A percentile compares a stretch with the other conserved stretches of the same genome.
phyloP scores from a whole-genome alignment of 306 rosid genomes.

The Boehmeria nivea region DNA sequence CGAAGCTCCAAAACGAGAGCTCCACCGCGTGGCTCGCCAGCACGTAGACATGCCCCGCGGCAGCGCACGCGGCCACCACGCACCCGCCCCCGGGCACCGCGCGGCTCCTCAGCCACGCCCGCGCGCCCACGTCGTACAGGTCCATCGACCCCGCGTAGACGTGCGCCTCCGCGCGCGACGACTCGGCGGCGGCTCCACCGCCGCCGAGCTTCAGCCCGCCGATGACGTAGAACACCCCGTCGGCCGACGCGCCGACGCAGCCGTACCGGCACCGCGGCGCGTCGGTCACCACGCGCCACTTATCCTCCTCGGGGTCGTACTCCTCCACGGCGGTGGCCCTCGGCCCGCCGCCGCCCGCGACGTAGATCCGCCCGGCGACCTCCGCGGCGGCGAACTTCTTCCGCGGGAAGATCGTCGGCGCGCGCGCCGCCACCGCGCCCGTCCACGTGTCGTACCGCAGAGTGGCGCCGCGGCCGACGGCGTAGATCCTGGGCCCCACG shows the following conservation, averaged over 20 bases:
- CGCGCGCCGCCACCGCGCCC: constrained; percentile 27
- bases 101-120: constrained; percentile 56
- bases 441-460: constrained; percentile 59
- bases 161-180: constrained; percentile 46
- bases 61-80: constrained; percentile 62
- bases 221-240: constrained; percentile 47
- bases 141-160: constrained; percentile 75
- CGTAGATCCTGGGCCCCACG: constrained; percentile 41
- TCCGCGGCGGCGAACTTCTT: constrained; percentile 59
- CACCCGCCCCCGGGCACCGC: constrained; percentile 62
- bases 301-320: constrained; percentile 36
- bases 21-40: constrained; percentile 73
- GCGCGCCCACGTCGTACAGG: constrained; percentile 54
- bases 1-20: constrained; percentile 66
- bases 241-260: constrained; percentile 57
- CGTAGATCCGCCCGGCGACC: constrained; percentile 44
- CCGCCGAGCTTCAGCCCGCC: constrained; percentile 63
- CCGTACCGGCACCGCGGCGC: constrained; percentile 57
- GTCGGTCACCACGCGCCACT: constrained; percentile 41
- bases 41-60: constrained; percentile 31
- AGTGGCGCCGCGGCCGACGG: constrained; percentile 49
- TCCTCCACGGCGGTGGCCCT: constrained; percentile 44
- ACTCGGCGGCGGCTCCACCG: too few species aligned
- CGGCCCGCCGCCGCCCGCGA: constrained; percentile 49
- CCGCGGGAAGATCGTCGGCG: constrained; percentile 43